These are phyloP conservation scores for Beauveria sp. DNA, from an alignment of 2,329 filamentous ascomycete species.

Conservation along the genomic window DNA sequence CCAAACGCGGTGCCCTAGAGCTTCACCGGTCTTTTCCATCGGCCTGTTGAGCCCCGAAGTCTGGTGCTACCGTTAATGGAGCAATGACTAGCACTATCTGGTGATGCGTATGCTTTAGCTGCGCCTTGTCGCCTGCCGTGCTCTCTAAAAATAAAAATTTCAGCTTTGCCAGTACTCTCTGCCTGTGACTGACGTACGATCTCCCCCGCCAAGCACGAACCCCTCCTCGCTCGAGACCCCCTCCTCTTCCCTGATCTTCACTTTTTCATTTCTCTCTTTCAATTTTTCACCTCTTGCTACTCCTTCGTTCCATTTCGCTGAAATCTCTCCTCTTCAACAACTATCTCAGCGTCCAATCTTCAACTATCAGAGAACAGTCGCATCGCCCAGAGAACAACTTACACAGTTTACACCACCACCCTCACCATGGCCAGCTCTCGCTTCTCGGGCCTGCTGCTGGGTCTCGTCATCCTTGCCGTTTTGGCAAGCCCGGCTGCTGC, in stretches of 20 bases:
- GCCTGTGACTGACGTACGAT: constrained; percentile 7
- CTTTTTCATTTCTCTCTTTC: constrained; percentile 13
- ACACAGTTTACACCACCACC: constrained; percentile 8
- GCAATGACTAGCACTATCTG: not conserved
- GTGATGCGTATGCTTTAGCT: not conserved
- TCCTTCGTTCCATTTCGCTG: not conserved
- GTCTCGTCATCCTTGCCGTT: constrained; percentile 54
- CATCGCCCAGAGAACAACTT: not conserved
- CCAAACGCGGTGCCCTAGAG: not conserved
- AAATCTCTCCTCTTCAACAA: not conserved
- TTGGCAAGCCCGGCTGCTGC: constrained; percentile 63
- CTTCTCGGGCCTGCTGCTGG: constrained; percentile 43
- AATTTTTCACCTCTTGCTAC: constrained; percentile 8
- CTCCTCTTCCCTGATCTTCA: constrained; percentile 13
- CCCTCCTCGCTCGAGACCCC: constrained; percentile 6
- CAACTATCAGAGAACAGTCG: not conserved
- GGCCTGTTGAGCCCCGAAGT: not conserved
- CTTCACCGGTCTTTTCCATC: constrained; percentile 8
- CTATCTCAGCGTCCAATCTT: constrained; percentile 12
- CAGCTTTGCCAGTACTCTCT: not conserved
- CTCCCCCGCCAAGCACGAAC: constrained; percentile 9
- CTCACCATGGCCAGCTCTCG: constrained; percentile 46
- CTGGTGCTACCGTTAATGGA: not conserved
- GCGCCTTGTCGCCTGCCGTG: not conserved
- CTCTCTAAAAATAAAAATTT: not conserved